A percentile compares a stretch with the other conserved stretches of the same genome.
phyloP scores from a whole-genome alignment of 78 protist species.

The Creolimax fragrantissima region DNA sequence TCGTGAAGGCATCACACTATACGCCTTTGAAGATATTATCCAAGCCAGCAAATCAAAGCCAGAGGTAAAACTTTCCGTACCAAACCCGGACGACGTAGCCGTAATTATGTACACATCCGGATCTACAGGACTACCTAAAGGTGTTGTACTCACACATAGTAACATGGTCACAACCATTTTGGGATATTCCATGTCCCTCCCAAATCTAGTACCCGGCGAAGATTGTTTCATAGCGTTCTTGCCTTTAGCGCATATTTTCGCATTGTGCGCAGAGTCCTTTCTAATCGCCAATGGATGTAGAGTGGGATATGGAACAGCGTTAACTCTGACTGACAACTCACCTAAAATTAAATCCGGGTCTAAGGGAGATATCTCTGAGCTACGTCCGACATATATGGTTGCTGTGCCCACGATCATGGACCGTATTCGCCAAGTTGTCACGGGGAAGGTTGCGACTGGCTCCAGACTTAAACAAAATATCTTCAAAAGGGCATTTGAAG shows the following conservation, averaged over 20 bases:
- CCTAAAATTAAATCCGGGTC: background rate
- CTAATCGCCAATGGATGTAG: background rate
- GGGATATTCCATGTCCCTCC: background rate
- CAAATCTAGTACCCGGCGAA: background rate
- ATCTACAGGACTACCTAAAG: background rate
- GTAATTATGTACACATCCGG: background rate
- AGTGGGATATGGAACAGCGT: conserved; percentile 41
- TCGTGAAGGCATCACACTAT: background rate
- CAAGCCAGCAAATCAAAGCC: background rate
- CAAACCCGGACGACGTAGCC: background rate
- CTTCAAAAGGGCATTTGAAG: background rate
- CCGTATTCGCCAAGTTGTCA: conserved; percentile 35
- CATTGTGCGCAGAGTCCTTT: background rate
- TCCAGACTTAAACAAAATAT: background rate
- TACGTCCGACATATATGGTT: conserved; percentile 54
- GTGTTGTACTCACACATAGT: conserved; percentile 14
- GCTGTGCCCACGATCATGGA: conserved; percentile 66
- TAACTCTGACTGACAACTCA: conserved; percentile 31
- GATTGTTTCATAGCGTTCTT: conserved; percentile 69
- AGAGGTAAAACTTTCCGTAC: background rate
- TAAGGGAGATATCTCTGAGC: conserved; percentile 34
- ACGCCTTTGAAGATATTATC: background rate
- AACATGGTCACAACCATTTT: background rate
- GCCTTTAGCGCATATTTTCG: conserved; percentile 92
- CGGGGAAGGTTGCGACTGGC: background rate